Evolutionary conservation across 768 basidiomycete species (phyloP).

Genomic region (Trametes meyenii): DNA sequence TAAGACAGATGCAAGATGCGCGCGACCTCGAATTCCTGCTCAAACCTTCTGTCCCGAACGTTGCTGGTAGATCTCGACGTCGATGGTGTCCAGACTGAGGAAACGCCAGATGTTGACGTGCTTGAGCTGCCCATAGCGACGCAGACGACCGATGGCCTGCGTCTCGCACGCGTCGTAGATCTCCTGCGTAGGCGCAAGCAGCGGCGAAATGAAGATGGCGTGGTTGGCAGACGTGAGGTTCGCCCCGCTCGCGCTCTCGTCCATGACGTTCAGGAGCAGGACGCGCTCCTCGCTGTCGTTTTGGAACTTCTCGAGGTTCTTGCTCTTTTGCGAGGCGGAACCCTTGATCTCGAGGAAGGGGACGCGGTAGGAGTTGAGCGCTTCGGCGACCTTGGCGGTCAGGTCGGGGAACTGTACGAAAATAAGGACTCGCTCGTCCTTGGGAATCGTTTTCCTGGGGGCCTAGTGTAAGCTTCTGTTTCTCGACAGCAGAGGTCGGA

Average conservation of each 20-base stretch:
- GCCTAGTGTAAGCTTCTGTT: not conserved
- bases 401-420: conserved; percentile 98
- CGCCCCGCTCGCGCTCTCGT: conserved; percentile 92
- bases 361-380: conserved; percentile 71
- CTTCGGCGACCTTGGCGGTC: conserved; percentile 88
- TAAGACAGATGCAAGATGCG: no score
- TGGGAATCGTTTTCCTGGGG: conserved; percentile 64
- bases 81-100: conserved; percentile 85
- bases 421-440: conserved; percentile 81
- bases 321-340: conserved; percentile 73
- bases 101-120: conserved; percentile 83
- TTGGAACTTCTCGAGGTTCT: conserved; percentile 86
- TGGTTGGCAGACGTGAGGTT: conserved; percentile 94
- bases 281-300: conserved; percentile 76
- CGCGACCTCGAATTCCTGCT: not conserved
- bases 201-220: conserved; percentile 91
- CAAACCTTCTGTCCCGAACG: conserved; percentile 32
- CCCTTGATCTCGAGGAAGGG: conserved; percentile 83
- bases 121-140: conserved; percentile 82
- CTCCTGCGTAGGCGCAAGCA: conserved; percentile 80
- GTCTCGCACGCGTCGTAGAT: conserved; percentile 85
- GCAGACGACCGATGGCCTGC: conserved; percentile 81
- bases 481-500: conserved; percentile 4
- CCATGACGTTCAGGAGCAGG: conserved; percentile 88
- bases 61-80: conserved; percentile 78